Evolutionary conservation across 371 early-diverging fungal species (phyloP).

Genomic region (Lichtheimia ramosa): DNA sequence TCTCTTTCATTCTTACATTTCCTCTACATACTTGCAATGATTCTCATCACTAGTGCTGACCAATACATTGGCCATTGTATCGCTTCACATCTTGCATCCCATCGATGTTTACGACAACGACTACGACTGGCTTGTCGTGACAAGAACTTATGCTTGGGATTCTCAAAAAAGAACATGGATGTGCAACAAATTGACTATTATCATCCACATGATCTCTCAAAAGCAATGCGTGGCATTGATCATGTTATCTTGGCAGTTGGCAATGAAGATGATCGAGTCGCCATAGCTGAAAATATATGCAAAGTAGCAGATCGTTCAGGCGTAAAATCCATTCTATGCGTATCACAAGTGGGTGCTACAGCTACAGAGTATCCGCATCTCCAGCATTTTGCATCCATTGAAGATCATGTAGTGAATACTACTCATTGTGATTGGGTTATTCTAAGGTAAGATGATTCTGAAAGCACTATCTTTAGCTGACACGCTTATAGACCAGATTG

Average conservation of each 20-base stretch:
- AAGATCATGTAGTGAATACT: constrained; percentile 31
- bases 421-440: constrained; percentile 37
- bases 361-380: constrained; percentile 25
- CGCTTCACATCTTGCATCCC: constrained; percentile 36
- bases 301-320: constrained; percentile 35
- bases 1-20: constrained; percentile 3
- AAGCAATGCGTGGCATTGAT: constrained; percentile 41
- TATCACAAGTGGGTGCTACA: constrained; percentile 46
- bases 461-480: not conserved
- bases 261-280: constrained; percentile 31
- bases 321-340: constrained; percentile 33
- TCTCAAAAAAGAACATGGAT: constrained; percentile 35
- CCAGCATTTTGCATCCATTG: constrained; percentile 35
- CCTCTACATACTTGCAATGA: constrained; percentile 17
- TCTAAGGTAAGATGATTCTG: constrained; percentile 25
- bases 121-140: constrained; percentile 34
- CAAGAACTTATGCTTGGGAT: constrained; percentile 24
- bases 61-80: constrained; percentile 42
- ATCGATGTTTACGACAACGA: constrained; percentile 20
- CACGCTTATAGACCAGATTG: constrained; percentile 38
- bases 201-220: constrained; percentile 34
- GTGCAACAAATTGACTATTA: constrained; percentile 31
- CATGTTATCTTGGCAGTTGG: constrained; percentile 36
- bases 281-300: constrained; percentile 25
- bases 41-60: constrained; percentile 43